Evolutionary conservation across 116 monocot species (phyloP).

Genomic region (Trichopus zeylanicus): DNA sequence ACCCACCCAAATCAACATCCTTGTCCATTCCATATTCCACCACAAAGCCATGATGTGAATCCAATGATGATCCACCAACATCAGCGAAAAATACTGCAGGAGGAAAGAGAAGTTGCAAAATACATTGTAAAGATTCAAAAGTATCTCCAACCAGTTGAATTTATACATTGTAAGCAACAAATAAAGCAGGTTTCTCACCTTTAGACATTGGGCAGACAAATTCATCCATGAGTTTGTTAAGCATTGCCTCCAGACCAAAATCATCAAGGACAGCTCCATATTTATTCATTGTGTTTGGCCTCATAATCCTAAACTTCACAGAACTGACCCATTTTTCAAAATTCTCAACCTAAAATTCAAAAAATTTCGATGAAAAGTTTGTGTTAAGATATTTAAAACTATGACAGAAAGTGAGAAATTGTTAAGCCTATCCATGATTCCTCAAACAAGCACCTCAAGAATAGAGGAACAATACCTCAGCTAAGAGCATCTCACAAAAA

Average conservation of each 20-base stretch:
- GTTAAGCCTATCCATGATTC: not conserved
- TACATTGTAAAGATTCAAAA: not conserved
- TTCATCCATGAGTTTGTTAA: slow-evolving; percentile 81
- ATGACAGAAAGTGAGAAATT: not conserved
- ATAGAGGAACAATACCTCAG: slow-evolving; percentile 58
- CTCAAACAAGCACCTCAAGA: not conserved
- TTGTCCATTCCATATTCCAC: slow-evolving; percentile 95
- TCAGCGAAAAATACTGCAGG: slow-evolving; percentile 74
- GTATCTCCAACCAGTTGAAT: not conserved
- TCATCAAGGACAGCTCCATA: slow-evolving; percentile 97
- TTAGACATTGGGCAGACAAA: slow-evolving; percentile 77
- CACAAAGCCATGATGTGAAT: slow-evolving; percentile 95
- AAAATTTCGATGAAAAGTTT: not conserved
- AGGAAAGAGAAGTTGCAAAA: not conserved
- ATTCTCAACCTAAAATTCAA: slow-evolving; percentile 58
- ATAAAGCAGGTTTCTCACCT: slow-evolving; percentile 34
- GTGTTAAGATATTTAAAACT: not conserved
- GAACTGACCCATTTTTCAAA: slow-evolving; percentile 71
- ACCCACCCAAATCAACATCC: slow-evolving; percentile 86
- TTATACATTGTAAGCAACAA: not conserved
- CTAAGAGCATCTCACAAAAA: slow-evolving; percentile 69
- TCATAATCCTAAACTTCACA: slow-evolving; percentile 73
- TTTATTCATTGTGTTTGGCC: slow-evolving; percentile 96
- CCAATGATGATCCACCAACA: slow-evolving; percentile 85
- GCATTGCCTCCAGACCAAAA: slow-evolving; percentile 94